Evolutionary conservation across 1,284 basidiomycete species (phyloP).

Genomic region (Puccinia novopanici): DNA sequence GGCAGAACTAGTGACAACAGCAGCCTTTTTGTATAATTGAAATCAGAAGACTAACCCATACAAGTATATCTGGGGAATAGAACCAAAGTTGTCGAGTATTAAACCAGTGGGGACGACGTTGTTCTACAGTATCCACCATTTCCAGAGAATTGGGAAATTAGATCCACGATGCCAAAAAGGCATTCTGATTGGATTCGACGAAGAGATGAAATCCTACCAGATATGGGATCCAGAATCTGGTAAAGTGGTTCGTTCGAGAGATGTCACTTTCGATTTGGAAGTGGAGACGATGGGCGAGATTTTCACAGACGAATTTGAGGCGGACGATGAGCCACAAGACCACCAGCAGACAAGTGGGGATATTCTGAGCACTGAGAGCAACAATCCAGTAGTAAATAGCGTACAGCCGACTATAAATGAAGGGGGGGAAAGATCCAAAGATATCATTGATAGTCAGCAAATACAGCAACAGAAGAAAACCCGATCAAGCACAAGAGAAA

Average conservation of each 20-base stretch:
- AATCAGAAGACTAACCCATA: conserved; percentile 28
- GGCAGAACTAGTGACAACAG: conserved; percentile 33
- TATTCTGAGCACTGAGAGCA: neutral
- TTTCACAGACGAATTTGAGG: conserved; percentile 8
- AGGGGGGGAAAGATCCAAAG: neutral
- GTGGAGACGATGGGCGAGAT: neutral
- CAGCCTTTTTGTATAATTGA: conserved; percentile 1
- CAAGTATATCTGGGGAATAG: neutral
- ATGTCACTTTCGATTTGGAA: conserved; percentile 20
- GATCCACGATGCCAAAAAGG: conserved; percentile 20
- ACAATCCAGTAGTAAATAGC: neutral
- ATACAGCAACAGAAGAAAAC: neutral
- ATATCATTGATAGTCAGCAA: conserved; percentile 23
- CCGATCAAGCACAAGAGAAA: conserved; percentile 23
- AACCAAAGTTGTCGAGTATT: conserved; percentile 21
- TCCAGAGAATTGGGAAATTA: conserved; percentile 13
- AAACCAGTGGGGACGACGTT: neutral
- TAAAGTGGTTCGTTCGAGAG: conserved; percentile 31
- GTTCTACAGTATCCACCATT: conserved; percentile 15
- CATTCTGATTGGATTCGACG: conserved; percentile 18
- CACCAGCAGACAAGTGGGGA: too few relatives aligned
- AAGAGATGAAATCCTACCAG: conserved; percentile 16
- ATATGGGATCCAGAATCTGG: conserved; percentile 16
- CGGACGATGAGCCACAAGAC: neutral
- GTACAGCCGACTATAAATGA: conserved; percentile 11